A percentile compares a stretch with the other conserved stretches of the same genome.
Evolutionary conservation across 768 basidiomycete genomes (phyloP).

Genomic region (Pisolithus albus): DNA sequence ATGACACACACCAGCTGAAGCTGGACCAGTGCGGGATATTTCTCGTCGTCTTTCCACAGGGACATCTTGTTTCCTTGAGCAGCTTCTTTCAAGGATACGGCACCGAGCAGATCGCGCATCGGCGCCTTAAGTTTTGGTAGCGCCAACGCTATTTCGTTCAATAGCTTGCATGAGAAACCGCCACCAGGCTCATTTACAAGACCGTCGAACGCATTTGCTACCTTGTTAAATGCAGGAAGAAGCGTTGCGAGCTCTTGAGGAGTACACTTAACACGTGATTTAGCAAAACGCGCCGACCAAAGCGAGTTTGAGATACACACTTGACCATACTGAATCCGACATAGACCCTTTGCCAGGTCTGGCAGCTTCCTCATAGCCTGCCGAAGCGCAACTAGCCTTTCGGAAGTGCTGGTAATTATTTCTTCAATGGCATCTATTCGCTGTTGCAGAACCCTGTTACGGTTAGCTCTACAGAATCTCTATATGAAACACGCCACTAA

Average conservation of each 20-base stretch:
- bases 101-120: conserved; percentile 45
- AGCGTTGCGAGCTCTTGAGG: conserved; percentile 76
- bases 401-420: conserved; percentile 55
- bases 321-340: conserved; percentile 86
- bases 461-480: background rate
- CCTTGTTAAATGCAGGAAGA: conserved; percentile 66
- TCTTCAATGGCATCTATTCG: conserved; percentile 84
- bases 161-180: conserved; percentile 56
- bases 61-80: conserved; percentile 56
- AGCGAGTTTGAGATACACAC: conserved; percentile 33
- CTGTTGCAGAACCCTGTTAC: conserved; percentile 57
- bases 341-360: conserved; percentile 81
- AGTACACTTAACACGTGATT: conserved; percentile 48
- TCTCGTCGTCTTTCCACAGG: conserved; percentile 58
- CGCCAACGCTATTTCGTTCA: conserved; percentile 64
- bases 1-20: conserved; percentile 48
- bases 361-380: conserved; percentile 69
- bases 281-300: background rate
- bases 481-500: conserved; percentile 25
- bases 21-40: conserved; percentile 51
- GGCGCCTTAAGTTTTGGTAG: conserved; percentile 60
- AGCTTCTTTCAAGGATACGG: conserved; percentile 57
- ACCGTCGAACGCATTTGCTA: conserved; percentile 56
- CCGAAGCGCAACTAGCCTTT: conserved; percentile 60
- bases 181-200: conserved; percentile 37